Evolutionary conservation across 139 green algal species (phyloP).

Genomic region (Micractinium sp.): DNA sequence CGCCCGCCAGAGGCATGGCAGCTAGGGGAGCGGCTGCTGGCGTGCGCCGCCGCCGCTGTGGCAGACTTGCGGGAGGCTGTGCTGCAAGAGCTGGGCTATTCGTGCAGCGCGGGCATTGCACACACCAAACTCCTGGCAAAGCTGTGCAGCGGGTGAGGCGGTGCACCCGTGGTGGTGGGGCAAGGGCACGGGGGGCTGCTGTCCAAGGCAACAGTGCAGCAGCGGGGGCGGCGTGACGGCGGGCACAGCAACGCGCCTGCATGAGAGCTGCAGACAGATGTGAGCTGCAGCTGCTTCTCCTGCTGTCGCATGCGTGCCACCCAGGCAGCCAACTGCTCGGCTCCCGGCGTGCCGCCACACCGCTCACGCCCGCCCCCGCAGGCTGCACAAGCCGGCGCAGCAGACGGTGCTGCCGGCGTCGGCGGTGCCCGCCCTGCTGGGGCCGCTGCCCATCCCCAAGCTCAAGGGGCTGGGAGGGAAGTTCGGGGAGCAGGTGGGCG

Average conservation of each 20-base stretch:
- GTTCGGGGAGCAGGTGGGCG: constrained; percentile 67
- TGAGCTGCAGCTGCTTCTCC: too few species aligned
- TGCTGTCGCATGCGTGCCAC: background rate
- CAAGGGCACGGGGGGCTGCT: background rate
- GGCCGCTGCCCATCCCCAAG: constrained; percentile 65
- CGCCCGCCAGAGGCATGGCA: constrained; percentile 55
- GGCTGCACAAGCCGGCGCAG: constrained; percentile 87
- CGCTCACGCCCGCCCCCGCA: constrained; percentile 44
- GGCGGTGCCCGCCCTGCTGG: constrained; percentile 68
- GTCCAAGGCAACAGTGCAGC: too few species aligned
- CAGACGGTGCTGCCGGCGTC: constrained; percentile 79
- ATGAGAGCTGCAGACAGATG: too few species aligned
- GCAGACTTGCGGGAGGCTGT: constrained; percentile 69
- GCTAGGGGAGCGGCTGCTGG: constrained; percentile 67
- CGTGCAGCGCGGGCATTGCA: constrained; percentile 73
- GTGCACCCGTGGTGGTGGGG: background rate
- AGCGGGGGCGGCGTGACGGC: too few species aligned
- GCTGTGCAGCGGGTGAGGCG: constrained; percentile 50
- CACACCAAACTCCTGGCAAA: constrained; percentile 92
- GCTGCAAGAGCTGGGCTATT: constrained; percentile 75
- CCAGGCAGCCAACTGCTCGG: background rate
- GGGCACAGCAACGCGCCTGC: too few species aligned
- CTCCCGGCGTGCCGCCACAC: background rate
- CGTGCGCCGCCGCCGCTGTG: constrained; percentile 62
- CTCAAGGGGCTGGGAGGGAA: constrained; percentile 81